phyloP scores from a whole-genome alignment of 352 stramenopile genomes.

The Phytophthora quininea region DNA sequence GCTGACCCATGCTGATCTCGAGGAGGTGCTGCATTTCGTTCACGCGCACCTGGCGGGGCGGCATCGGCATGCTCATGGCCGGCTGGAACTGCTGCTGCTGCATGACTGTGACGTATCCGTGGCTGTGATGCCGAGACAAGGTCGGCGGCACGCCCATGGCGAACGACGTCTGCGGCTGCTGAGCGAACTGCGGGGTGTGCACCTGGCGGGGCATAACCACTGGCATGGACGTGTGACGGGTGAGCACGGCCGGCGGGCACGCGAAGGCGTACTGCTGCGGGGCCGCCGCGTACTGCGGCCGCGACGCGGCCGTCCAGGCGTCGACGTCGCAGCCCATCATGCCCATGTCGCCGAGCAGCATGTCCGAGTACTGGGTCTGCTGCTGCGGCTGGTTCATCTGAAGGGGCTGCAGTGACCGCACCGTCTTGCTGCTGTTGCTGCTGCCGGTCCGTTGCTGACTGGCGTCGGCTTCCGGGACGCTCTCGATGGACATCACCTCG shows the following conservation, averaged over 20 bases:
- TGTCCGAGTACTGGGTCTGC: constrained; percentile 44
- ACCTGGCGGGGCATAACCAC: constrained; percentile 54
- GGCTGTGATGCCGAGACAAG: constrained; percentile 71
- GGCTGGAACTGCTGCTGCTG: constrained; percentile 46
- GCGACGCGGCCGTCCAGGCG: constrained; percentile 45
- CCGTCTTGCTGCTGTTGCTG: constrained; percentile 14
- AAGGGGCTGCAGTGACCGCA: constrained; percentile 12
- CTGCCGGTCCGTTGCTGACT: constrained; percentile 11
- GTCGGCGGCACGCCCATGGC: constrained; percentile 40
- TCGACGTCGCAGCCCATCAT: constrained; percentile 77
- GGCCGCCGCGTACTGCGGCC: constrained; percentile 42
- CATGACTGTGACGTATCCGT: constrained; percentile 63
- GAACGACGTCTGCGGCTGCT: constrained; percentile 32
- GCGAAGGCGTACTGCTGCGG: constrained; percentile 42
- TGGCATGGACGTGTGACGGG: constrained; percentile 71
- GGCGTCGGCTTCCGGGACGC: constrained; percentile 27
- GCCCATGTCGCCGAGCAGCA: constrained; percentile 65
- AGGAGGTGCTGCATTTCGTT: constrained; percentile 62
- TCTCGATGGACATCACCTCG: constrained; percentile 54
- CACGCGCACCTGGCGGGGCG: constrained; percentile 43
- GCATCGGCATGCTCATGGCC: constrained; percentile 42
- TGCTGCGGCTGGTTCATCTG: constrained; percentile 20
- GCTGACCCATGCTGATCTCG: constrained; percentile 66
- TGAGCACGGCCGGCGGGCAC: constrained; percentile 61
- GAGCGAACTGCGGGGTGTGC: constrained; percentile 2